Percentiles rank a stretch among this genome's conserved stretches.
phyloP scores from a whole-genome alignment of 2,329 filamentous ascomycete genomes.

The Dichotomopilus funicola region DNA sequence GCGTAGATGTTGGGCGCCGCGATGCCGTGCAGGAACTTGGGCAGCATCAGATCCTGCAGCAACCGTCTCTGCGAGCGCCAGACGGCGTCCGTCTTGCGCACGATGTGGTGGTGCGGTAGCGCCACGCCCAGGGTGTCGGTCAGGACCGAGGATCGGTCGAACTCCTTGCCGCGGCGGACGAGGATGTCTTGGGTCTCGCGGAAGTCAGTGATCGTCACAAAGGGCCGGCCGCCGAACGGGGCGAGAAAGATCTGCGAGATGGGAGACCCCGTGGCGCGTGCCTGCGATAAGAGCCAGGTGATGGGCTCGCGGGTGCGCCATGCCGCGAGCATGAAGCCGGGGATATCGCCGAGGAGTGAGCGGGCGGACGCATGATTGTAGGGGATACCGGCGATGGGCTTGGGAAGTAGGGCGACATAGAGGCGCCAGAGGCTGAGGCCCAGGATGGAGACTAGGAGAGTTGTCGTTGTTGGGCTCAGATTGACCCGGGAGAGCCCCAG shows the following conservation, averaged over 20 bases:
- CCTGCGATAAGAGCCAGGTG: not conserved
- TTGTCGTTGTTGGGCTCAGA: no score
- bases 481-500: no score
- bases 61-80: not conserved
- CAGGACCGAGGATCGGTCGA: not conserved
- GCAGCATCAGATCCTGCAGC: not conserved
- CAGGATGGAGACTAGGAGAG: no score
- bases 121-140: not conserved
- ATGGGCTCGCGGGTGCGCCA: not conserved
- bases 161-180: slow-evolving; percentile 24
- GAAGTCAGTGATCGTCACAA: not conserved
- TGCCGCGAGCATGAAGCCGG: not conserved
- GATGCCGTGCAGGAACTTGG: not conserved
- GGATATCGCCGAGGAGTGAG: not conserved
- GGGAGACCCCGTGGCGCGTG: not conserved
- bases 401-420: not conserved
- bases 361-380: not conserved
- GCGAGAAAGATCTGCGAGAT: not conserved
- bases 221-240: not conserved
- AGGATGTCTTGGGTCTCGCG: not conserved
- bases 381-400: not conserved
- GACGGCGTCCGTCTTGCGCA: not conserved
- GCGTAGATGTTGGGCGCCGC: not conserved
- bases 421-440: not conserved
- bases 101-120: not conserved